These are phyloP conservation scores for Nannochloropsis granulata DNA, from an alignment of 108 stramenopile species.

Conservation along the genomic window DNA sequence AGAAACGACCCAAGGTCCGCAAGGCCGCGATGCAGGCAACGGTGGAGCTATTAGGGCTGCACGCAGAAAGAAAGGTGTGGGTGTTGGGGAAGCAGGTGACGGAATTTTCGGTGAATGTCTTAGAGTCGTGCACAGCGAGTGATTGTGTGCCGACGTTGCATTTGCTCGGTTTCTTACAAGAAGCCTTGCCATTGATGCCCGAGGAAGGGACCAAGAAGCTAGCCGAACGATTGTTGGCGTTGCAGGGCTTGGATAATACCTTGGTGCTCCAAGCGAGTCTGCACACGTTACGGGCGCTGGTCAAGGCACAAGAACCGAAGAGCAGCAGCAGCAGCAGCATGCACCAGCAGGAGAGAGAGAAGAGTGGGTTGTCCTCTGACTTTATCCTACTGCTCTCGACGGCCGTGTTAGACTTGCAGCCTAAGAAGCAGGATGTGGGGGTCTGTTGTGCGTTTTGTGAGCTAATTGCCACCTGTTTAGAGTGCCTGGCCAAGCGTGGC, in stretches of 20 bases:
- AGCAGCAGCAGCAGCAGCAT: not conserved
- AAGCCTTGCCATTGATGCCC: not conserved
- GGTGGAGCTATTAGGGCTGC: constrained; percentile 6
- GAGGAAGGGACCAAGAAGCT: not conserved
- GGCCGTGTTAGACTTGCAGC: not conserved
- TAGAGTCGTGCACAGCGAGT: not conserved
- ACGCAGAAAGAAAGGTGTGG: constrained; percentile 5
- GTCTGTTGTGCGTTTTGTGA: not conserved
- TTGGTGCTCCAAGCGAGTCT: not conserved
- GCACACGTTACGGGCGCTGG: not conserved
- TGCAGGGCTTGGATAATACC: not conserved
- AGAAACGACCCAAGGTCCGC: constrained; percentile 20
- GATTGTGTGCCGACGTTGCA: not conserved
- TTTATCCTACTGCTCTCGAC: not conserved
- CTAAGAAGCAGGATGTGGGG: not conserved
- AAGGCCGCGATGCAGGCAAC: constrained; percentile 11
- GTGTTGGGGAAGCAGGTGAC: not conserved
- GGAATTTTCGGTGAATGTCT: not conserved
- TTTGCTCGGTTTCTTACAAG: not conserved
- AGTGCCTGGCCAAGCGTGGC: not conserved
- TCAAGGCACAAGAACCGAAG: not conserved
- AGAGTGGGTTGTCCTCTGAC: not conserved
- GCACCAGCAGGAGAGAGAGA: not conserved
- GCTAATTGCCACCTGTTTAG: not conserved
- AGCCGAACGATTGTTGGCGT: not conserved